phyloP scores from a whole-genome alignment of 768 basidiomycete genomes.

The Baorangia bicolor region DNA sequence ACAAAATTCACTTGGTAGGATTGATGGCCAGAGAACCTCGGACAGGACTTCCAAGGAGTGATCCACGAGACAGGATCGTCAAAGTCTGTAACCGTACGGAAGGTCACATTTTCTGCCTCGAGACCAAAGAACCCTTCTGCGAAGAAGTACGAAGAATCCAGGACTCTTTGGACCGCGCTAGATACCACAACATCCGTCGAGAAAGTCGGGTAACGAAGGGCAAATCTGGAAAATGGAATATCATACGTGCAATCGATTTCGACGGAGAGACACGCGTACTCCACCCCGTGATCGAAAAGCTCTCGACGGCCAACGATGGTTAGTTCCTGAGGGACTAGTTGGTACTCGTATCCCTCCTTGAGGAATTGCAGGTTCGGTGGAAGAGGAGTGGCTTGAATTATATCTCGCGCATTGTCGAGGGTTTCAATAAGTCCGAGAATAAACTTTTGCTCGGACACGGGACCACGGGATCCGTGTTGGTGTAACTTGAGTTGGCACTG shows the following conservation, averaged over 20 bases:
- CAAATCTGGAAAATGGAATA: conserved; percentile 11
- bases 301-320: conserved; percentile 38
- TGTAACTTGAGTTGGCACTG: conserved; percentile 32
- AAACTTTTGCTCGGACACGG: conserved; percentile 31
- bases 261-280: conserved; percentile 21
- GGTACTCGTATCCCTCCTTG: conserved; percentile 36
- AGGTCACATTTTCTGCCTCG: conserved; percentile 23
- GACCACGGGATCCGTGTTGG: conserved; percentile 42
- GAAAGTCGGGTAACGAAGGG: conserved; percentile 23
- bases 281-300: conserved; percentile 41
- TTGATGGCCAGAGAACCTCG: conserved; percentile 11
- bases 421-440: conserved; percentile 35
- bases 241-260: neutral
- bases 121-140: conserved; percentile 40
- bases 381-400: conserved; percentile 30
- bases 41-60: conserved; percentile 41
- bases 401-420: conserved; percentile 26
- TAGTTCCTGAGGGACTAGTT: conserved; percentile 35
- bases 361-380: conserved; percentile 37
- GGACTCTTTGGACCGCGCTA: conserved; percentile 22
- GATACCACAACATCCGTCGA: conserved; percentile 18
- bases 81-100: conserved; percentile 35
- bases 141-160: conserved; percentile 45
- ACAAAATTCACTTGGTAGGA: conserved; percentile 4
- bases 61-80: conserved; percentile 40